Base-by-base conservation (phyloP, 1,139 yeast species). In the Yamadazyma triangularis region DNA sequence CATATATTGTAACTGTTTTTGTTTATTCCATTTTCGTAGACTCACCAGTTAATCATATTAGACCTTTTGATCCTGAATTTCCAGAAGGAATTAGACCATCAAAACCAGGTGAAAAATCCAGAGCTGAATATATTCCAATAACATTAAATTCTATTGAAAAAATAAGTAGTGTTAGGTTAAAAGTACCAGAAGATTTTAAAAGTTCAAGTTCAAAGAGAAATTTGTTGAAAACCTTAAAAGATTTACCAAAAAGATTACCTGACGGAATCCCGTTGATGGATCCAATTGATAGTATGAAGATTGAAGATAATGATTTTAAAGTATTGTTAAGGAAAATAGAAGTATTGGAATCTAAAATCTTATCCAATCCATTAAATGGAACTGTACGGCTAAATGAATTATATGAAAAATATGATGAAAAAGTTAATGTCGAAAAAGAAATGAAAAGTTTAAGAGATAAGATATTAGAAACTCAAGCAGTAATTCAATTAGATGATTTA, bases 71-170 rank as follows among this genome's bases (percentile, higher is more conserved):
- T 46, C 95, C 96, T 8, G 68, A 63, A 10, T 68, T 89, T 35
- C 89, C 95, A 9, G 86, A 82, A 42, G 97, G 97, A 27, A 84
- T 91, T 27, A 73, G 94, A 44, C 96, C 97, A 2, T 80, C 95
- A 0, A 63, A 53, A 31, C 69, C 68, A 14, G 91, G 80, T 4
- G 96, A 86, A 48, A 71, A 78, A 41, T 66, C 86, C 2, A 73
- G 82, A 39, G 77, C 83, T 31, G 94, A 87, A 45, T 75, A 83
- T 32, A 77, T 91, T 32, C 95, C 98, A 25, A 77, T 91, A 23
- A 84, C 95, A 0, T 64, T 91, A 40, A 79, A 76, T 35, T 82
- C 95, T 1, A 79, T 93, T 41, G 71, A 72, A 33, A 72, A 73
- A 34, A 72, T 93, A 38, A 86, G 95, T 45, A 83, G 86, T 45